These are phyloP conservation scores for Russula brevipes DNA, from an alignment of 768 basidiomycete genomes.

Conservation along the genomic window DNA sequence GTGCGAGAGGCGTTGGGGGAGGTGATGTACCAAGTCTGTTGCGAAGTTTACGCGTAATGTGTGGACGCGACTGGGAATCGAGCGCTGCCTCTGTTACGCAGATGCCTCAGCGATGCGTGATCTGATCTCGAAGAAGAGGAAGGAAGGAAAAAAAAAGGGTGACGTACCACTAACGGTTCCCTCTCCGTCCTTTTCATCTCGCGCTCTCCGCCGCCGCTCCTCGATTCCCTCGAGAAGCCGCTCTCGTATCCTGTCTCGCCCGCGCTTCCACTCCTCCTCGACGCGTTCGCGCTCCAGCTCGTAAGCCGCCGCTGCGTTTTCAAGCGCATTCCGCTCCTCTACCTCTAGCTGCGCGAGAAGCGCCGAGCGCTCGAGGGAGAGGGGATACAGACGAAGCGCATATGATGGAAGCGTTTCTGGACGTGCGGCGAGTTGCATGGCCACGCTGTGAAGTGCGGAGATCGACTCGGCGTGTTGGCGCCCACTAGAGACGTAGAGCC, in stretches of 20 bases:
- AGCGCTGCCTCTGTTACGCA: slow-evolving; percentile 57
- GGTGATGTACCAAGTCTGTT: slow-evolving; percentile 75
- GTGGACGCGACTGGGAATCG: slow-evolving; percentile 71
- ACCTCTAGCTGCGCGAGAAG: slow-evolving; percentile 57
- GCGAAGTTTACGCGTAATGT: slow-evolving; percentile 78
- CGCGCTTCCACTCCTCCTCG: slow-evolving; percentile 77
- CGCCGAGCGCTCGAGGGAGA: slow-evolving; percentile 73
- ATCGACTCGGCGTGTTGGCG: slow-evolving; percentile 62
- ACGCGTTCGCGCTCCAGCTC: slow-evolving; percentile 74
- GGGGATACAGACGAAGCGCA: slow-evolving; percentile 65
- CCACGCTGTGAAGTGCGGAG: slow-evolving; percentile 50
- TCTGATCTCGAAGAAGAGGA: not conserved
- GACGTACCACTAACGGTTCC: slow-evolving; percentile 63
- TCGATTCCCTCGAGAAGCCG: slow-evolving; percentile 80
- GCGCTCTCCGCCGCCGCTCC: slow-evolving; percentile 67
- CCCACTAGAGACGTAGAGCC: slow-evolving; percentile 36
- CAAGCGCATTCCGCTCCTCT: slow-evolving; percentile 65
- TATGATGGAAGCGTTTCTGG: slow-evolving; percentile 64
- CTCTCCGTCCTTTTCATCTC: slow-evolving; percentile 88
- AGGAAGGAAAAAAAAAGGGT: not conserved
- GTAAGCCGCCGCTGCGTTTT: slow-evolving; percentile 63
- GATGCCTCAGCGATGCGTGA: not conserved
- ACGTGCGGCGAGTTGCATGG: slow-evolving; percentile 59
- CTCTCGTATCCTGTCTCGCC: slow-evolving; percentile 69
- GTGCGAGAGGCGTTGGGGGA: slow-evolving; percentile 63